A percentile compares a stretch with the other conserved stretches of the same genome.
phyloP scores from a whole-genome alignment of 352 stramenopile species.

The Blastocystis sp. region DNA sequence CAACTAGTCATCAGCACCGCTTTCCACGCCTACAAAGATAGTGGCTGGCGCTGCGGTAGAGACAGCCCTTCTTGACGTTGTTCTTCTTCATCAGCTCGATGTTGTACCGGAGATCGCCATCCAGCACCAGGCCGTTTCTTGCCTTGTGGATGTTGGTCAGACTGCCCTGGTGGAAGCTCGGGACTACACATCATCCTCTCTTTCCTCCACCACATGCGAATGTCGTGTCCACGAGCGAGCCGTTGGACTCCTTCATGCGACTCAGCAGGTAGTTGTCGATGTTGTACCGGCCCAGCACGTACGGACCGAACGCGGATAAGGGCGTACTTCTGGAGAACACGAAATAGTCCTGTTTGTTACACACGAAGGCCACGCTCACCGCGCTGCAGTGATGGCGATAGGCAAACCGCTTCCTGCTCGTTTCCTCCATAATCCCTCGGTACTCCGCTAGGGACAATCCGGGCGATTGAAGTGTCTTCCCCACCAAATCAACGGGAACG shows the following conservation, averaged over 20 bases:
- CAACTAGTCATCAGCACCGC: neutral
- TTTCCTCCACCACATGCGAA: conserved; percentile 3
- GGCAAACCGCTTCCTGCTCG: neutral
- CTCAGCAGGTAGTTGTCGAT: conserved; percentile 65
- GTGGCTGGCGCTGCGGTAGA: conserved; percentile 10
- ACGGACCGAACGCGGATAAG: neutral
- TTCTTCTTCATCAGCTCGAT: conserved; percentile 13
- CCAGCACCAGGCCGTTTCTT: neutral
- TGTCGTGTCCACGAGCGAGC: conserved; percentile 24
- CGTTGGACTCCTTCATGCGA: conserved; percentile 21
- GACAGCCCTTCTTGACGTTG: conserved; percentile 19
- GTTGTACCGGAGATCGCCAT: conserved; percentile 19
- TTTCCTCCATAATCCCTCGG: neutral
- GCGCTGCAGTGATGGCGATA: conserved; percentile 54
- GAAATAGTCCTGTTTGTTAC: conserved; percentile 47
- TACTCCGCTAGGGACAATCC: conserved; percentile 30
- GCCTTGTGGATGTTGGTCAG: conserved; percentile 39
- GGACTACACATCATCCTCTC: conserved; percentile 5
- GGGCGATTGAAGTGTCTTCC: neutral
- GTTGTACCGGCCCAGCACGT: conserved; percentile 21
- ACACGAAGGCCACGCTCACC: neutral
- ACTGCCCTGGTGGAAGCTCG: conserved; percentile 23
- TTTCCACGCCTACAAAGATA: neutral
- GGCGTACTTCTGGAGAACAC: conserved; percentile 22
- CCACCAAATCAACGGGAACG: neutral